These are phyloP conservation scores for Beauveria caledonica DNA, from an alignment of 2,329 filamentous ascomycete genomes.

Conservation along the genomic window DNA sequence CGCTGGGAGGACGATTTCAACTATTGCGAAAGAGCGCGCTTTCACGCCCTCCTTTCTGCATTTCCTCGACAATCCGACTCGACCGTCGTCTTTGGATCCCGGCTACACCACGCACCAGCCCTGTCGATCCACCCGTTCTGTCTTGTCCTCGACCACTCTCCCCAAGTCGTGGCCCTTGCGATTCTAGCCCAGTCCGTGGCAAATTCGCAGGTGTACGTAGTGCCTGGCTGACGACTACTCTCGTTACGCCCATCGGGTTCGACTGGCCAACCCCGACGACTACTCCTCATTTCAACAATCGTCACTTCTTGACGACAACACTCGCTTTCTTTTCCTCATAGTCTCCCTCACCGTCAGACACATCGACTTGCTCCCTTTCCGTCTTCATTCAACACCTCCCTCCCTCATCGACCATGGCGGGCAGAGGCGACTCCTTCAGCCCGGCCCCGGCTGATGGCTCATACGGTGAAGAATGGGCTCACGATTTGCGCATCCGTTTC, in stretches of 20 bases:
- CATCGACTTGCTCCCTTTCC: not conserved
- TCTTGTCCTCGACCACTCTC: not conserved
- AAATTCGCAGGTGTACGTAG: slow-evolving; percentile 16
- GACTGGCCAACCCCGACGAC: slow-evolving; percentile 7
- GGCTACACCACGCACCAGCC: not conserved
- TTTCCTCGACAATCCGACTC: slow-evolving; percentile 3
- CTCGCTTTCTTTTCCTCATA: slow-evolving; percentile 8
- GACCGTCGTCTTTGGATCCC: not conserved
- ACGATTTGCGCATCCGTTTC: slow-evolving; percentile 74
- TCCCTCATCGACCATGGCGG: slow-evolving; percentile 26
- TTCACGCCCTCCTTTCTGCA: not conserved
- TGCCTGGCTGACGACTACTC: slow-evolving; percentile 10
- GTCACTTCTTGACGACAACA: slow-evolving; percentile 2
- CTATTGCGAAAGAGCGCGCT: slow-evolving; percentile 6
- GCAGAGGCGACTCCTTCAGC: slow-evolving; percentile 27
- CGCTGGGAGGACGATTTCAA: slow-evolving; percentile 6
- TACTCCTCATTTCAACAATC: not conserved
- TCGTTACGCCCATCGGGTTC: slow-evolving; percentile 7
- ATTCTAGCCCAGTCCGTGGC: slow-evolving; percentile 13
- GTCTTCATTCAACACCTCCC: not conserved
- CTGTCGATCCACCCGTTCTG: not conserved
- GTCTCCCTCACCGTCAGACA: not conserved
- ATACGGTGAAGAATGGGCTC: slow-evolving; percentile 67
- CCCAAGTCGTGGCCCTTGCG: slow-evolving; percentile 6
- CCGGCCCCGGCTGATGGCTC: slow-evolving; percentile 26